Evolutionary conservation across 2,329 filamentous ascomycete genomes (phyloP), one percentile per base, ranked within the genome.

Genomic region (Pyricularia sp.): DNA sequence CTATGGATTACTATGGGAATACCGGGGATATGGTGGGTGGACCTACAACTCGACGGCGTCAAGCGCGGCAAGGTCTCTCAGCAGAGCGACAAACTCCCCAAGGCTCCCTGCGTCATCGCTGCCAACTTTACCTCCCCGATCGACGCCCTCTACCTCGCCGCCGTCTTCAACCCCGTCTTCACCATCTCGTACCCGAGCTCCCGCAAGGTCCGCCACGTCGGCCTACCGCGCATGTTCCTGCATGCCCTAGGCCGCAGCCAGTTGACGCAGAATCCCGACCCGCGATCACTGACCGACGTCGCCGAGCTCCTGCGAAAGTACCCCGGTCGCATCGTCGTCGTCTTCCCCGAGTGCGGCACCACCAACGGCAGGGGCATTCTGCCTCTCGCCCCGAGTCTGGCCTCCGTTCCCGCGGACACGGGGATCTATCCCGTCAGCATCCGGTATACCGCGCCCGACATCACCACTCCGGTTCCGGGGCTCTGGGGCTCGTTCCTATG

Each of bases 1-100:
- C 78, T 97, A 64, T 97, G 94, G 93, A 84, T 86, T 67, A 84
- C 97, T 69, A 84, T 99, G 70, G 89, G 87, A 49, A 89, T 96
- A 66, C 91, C 93, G 0, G 93, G 94, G 31, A 90, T 99, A 66
- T 97, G 93, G 92, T 97, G 93, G 93, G 88, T 97, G 65, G 94
- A 99, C 76, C 80, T 99, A n/a, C 93, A 97, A 75, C 91, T 99
- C 69, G 94, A 99, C 74, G 93, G 93, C 66, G 94, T 99, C 64
- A 93, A 91, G 77, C 90, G 92, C 78, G 94, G 94, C 78, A 93
- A 89, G 30, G 81, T 96, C 35, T 87, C 89, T 61, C 87, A 92
- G 70, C 87, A 89, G 53, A 79, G 82, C 65, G 81, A 87, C 66
- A 86, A 91, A 55, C 85, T 97, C 22, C 94, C 94, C 1, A 85